Evolutionary conservation across 805 yeast species (phyloP).

Genomic region (Wickerhamomyces canadensis): DNA sequence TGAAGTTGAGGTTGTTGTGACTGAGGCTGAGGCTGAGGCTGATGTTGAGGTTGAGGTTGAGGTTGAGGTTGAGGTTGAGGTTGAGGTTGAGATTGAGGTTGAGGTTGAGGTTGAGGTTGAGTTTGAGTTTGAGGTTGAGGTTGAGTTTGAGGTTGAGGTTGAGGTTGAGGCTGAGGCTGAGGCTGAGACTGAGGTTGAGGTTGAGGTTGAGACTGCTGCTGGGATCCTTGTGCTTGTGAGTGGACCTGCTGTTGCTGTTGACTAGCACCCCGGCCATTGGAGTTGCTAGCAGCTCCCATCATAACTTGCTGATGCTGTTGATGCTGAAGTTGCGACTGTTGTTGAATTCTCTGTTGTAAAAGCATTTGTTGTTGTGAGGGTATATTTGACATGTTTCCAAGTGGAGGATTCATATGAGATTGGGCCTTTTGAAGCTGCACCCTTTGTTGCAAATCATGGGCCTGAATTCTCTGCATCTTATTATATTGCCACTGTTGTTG

Average conservation of each 20-base stretch:
- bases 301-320: constrained; percentile 11
- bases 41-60: too few relatives aligned
- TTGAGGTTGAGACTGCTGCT: neutral
- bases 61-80: too few relatives aligned
- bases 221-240: neutral
- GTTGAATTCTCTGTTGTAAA: constrained; percentile 10
- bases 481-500: constrained; percentile 15
- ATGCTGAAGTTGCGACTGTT: constrained; percentile 3
- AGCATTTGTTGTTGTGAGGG: constrained; percentile 14
- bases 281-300: neutral
- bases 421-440: constrained; percentile 21
- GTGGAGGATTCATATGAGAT: constrained; percentile 16
- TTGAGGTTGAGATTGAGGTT: too few relatives aligned
- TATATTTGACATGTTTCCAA: constrained; percentile 3
- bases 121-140: too few relatives aligned
- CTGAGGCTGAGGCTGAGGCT: too few relatives aligned
- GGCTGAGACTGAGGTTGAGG: too few relatives aligned
- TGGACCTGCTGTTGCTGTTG: neutral
- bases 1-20: too few relatives aligned
- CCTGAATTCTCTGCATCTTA: constrained; percentile 19
- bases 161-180: constrained; percentile 3
- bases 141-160: too few relatives aligned
- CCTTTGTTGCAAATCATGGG: constrained; percentile 19
- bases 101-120: too few relatives aligned
- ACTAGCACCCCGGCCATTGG: neutral